These are phyloP conservation scores for Suhomyces bribrorum DNA, from an alignment of 1,139 yeast genomes.

Conservation along the genomic window DNA sequence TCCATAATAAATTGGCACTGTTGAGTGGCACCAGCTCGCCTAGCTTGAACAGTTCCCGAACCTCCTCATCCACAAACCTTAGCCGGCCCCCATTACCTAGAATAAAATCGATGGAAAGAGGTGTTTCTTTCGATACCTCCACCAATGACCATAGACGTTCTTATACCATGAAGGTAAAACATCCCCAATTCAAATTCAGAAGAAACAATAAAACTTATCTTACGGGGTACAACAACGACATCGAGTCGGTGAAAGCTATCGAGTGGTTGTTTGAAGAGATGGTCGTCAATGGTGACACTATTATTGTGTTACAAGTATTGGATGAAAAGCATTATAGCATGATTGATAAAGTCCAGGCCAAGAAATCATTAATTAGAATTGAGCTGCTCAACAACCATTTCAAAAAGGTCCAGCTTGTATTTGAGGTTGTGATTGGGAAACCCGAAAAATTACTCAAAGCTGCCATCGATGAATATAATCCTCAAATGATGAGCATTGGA, in stretches of 20 bases:
- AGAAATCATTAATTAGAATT: slow-evolving; percentile 38
- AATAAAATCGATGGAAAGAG: slow-evolving; percentile 23
- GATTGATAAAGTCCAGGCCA: slow-evolving; percentile 36
- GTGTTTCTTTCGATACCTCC: slow-evolving; percentile 57
- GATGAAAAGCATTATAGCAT: slow-evolving; percentile 39
- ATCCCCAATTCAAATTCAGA: slow-evolving; percentile 53
- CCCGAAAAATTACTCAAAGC: slow-evolving; percentile 55
- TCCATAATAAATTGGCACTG: slow-evolving; percentile 13
- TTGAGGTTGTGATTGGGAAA: slow-evolving; percentile 64
- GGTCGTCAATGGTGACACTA: slow-evolving; percentile 63
- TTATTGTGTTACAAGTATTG: slow-evolving; percentile 60
- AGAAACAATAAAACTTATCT: slow-evolving; percentile 63
- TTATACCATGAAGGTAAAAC: slow-evolving; percentile 56
- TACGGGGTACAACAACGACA: slow-evolving; percentile 60
- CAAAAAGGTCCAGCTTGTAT: slow-evolving; percentile 54
- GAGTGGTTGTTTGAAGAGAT: slow-evolving; percentile 69
- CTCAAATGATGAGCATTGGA: slow-evolving; percentile 67
- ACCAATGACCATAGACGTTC: slow-evolving; percentile 43
- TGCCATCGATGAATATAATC: slow-evolving; percentile 62
- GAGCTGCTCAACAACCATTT: slow-evolving; percentile 48
- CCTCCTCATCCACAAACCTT: slow-evolving; percentile 6
- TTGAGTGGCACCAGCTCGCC: slow-evolving; percentile 3
- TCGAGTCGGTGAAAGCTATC: slow-evolving; percentile 58
- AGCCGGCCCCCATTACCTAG: slow-evolving; percentile 5
- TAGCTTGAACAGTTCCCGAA: slow-evolving; percentile 4